A percentile compares a stretch with the other conserved stretches of the same genome.
phyloP scores from a whole-genome alignment of 352 stramenopile genomes.

The Globisporangium rhizosaccharum region DNA sequence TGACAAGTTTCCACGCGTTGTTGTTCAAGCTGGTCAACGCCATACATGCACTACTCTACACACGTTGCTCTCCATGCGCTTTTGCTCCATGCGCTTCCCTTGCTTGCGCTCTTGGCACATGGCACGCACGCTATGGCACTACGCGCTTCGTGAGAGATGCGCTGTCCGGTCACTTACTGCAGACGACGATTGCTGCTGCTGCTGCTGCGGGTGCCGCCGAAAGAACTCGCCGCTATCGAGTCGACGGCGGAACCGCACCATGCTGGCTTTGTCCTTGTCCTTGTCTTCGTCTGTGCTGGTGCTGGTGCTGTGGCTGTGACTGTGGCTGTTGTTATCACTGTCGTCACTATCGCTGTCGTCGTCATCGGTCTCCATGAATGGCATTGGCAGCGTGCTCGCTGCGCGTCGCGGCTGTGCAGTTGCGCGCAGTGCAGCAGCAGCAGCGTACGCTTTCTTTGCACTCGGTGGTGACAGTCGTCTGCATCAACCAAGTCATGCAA shows the following conservation, averaged over 20 bases:
- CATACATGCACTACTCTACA: too few species aligned
- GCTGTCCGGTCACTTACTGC: not conserved
- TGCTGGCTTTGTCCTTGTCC: slow-evolving; percentile 1
- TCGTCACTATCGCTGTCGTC: slow-evolving; percentile 14
- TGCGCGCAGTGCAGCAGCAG: not conserved
- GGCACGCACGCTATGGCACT: not conserved
- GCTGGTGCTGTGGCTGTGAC: too few species aligned
- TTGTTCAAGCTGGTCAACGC: too few species aligned
- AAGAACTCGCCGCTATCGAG: slow-evolving; percentile 10
- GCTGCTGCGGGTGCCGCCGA: not conserved
- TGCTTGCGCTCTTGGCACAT: too few species aligned
- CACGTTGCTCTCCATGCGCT: too few species aligned
- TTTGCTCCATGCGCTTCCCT: too few species aligned
- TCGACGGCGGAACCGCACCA: slow-evolving; percentile 15
- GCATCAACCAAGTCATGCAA: not conserved
- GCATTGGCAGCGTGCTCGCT: slow-evolving; percentile 11
- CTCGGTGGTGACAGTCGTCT: slow-evolving; percentile 3
- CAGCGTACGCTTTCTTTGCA: not conserved
- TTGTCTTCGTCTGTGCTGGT: not conserved
- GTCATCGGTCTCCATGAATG: slow-evolving; percentile 21
- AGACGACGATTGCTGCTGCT: not conserved
- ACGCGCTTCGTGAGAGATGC: slow-evolving; percentile 5
- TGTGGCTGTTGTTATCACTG: slow-evolving; percentile 3
- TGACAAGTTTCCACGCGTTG: too few species aligned
- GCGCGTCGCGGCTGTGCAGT: not conserved